phyloP scores from a whole-genome alignment of 805 yeast genomes.

The Starmerella kuoi region DNA sequence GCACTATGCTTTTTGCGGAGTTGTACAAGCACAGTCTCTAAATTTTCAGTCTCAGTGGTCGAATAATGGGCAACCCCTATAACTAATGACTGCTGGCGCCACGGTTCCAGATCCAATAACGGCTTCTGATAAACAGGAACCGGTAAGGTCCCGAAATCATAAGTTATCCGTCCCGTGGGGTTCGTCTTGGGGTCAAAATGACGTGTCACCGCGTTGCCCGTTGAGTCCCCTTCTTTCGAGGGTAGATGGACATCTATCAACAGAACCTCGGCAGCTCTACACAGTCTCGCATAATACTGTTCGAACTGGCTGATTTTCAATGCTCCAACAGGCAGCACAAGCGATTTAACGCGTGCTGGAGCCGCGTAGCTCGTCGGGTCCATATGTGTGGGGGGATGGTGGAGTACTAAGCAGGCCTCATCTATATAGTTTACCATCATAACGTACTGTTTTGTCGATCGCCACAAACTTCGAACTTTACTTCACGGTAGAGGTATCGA shows the following conservation, averaged over 20 bases:
- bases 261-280: constrained; percentile 48
- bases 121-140: constrained; percentile 49
- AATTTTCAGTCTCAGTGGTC: constrained; percentile 20
- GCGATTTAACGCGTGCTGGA: constrained; percentile 54
- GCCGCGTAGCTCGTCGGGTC: constrained; percentile 36
- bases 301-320: constrained; percentile 35
- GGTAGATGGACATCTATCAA: constrained; percentile 51
- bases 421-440: too few species aligned
- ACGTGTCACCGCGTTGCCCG: constrained; percentile 13
- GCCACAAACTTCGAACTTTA: too few species aligned
- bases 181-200: constrained; percentile 71
- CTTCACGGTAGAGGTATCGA: too few species aligned
- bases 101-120: constrained; percentile 82
- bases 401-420: too few species aligned
- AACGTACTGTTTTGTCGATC: too few species aligned
- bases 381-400: too few species aligned
- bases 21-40: constrained; percentile 27
- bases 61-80: constrained; percentile 35
- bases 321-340: constrained; percentile 55
- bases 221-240: background rate
- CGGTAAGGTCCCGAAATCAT: constrained; percentile 38
- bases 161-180: constrained; percentile 64
- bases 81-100: constrained; percentile 51
- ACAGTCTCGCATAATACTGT: constrained; percentile 35
- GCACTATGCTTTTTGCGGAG: constrained; percentile 40